phyloP scores from a whole-genome alignment of 2,329 filamentous ascomycete genomes.

The Hortaea sp. region DNA sequence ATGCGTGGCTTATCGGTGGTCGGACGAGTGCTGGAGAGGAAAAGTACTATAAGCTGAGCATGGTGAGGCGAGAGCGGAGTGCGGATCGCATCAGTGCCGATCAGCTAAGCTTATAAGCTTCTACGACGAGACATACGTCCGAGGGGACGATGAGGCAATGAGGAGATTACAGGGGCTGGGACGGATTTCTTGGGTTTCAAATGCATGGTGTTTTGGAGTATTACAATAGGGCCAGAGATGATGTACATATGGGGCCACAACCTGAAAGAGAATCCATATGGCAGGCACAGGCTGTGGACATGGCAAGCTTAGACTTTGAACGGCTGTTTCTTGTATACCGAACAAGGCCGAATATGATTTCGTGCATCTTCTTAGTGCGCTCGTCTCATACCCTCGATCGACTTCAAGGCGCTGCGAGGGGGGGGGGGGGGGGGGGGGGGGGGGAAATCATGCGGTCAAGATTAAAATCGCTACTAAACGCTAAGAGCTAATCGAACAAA shows the following conservation, averaged over 20 bases:
- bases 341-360: no score
- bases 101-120: constrained; percentile 52
- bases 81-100: constrained; percentile 67
- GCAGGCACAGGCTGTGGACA: background rate
- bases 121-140: no score
- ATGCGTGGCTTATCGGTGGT: constrained; percentile 76
- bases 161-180: background rate
- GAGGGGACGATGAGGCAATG: background rate
- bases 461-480: no score
- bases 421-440: no score
- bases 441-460: no score
- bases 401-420: no score
- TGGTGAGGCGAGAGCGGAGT: constrained; percentile 62
- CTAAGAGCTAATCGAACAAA: no score
- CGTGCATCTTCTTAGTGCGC: no score
- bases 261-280: background rate
- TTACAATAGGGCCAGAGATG: background rate
- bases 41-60: constrained; percentile 69
- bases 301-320: background rate
- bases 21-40: constrained; percentile 68
- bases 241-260: background rate
- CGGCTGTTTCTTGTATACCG: no score
- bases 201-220: constrained; percentile 1
- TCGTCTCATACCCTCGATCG: no score
- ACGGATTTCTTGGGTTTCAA: background rate